A percentile compares a stretch with the other conserved stretches of the same genome.
These are phyloP conservation scores for Solanum etuberosum DNA, from an alignment of 257 asterid genomes.

Conservation along the genomic window DNA sequence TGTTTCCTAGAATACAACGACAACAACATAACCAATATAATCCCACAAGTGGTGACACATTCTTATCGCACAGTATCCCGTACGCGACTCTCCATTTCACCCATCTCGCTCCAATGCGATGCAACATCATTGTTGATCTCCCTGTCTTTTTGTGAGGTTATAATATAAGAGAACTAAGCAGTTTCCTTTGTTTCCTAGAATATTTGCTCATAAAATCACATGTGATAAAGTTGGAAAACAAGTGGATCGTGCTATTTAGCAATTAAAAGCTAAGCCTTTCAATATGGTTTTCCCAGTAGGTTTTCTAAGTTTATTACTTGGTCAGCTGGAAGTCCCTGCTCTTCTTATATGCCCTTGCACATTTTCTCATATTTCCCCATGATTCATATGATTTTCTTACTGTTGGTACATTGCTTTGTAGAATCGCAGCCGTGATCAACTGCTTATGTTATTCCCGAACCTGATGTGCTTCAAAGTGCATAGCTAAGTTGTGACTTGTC, in stretches of 20 bases:
- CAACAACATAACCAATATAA: background rate
- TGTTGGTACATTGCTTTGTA: slow-evolving; percentile 11
- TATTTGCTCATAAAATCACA: background rate
- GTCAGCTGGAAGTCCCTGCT: background rate
- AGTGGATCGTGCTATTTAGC: background rate
- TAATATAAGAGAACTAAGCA: background rate
- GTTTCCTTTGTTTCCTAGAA: background rate
- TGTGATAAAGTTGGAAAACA: background rate
- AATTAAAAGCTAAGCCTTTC: background rate
- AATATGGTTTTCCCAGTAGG: background rate
- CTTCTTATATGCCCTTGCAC: background rate
- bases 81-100: background rate
- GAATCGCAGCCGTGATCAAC: slow-evolving; percentile 59
- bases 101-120: background rate
- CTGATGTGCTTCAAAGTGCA: slow-evolving; percentile 83
- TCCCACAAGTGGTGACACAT: background rate
- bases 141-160: background rate
- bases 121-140: background rate
- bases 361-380: background rate
- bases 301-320: background rate
- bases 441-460: slow-evolving; percentile 69
- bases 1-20: background rate
- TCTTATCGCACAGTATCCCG: background rate
- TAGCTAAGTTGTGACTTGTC: slow-evolving; percentile 29
- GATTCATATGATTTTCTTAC: background rate